Conservation (phyloP, 768 basidiomycete genomes). For the Amanita jacksonii region DNA sequence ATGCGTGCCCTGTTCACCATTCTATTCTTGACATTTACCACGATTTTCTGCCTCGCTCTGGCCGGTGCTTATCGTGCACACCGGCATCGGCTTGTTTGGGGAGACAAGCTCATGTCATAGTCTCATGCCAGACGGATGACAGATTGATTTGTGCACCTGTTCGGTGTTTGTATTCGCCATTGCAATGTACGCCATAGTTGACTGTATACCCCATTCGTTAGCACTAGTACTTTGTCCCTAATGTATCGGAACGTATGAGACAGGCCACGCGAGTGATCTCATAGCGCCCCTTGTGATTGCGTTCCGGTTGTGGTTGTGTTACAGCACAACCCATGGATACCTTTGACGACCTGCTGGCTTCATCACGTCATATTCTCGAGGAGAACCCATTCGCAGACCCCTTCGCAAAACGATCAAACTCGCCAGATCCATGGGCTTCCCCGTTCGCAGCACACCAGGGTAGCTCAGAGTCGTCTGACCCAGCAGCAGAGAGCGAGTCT, state of each 20-base stretch:
- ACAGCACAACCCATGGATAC: slow-evolving; percentile 42
- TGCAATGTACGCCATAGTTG: too few relatives aligned
- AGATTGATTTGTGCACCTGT: too few relatives aligned
- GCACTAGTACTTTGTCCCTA: too few relatives aligned
- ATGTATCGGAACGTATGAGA: too few relatives aligned
- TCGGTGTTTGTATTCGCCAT: too few relatives aligned
- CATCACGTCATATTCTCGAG: slow-evolving; percentile 53
- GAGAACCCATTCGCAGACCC: slow-evolving; percentile 72
- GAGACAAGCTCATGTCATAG: slow-evolving; percentile 68
- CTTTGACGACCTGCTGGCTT: slow-evolving; percentile 67
- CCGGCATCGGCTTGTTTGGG: slow-evolving; percentile 69
- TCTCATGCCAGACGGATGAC: not conserved
- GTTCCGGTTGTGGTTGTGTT: not conserved
- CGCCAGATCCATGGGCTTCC: slow-evolving; percentile 71
- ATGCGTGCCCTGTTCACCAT: slow-evolving; percentile 53
- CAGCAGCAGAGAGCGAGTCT: slow-evolving; percentile 11
- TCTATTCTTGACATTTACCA: slow-evolving; percentile 47
- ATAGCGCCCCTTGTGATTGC: too few relatives aligned
- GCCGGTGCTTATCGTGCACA: slow-evolving; percentile 67
- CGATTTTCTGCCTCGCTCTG: slow-evolving; percentile 51
- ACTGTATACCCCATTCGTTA: too few relatives aligned
- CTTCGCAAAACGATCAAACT: slow-evolving; percentile 55
- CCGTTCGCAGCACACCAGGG: slow-evolving; percentile 33
- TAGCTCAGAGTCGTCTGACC: slow-evolving; percentile 18
- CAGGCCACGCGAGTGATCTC: too few relatives aligned